Percentiles rank a stretch among this genome's conserved stretches.
phyloP scores from a whole-genome alignment of 2,329 filamentous ascomycete species.

The Exserohilum turcica region DNA sequence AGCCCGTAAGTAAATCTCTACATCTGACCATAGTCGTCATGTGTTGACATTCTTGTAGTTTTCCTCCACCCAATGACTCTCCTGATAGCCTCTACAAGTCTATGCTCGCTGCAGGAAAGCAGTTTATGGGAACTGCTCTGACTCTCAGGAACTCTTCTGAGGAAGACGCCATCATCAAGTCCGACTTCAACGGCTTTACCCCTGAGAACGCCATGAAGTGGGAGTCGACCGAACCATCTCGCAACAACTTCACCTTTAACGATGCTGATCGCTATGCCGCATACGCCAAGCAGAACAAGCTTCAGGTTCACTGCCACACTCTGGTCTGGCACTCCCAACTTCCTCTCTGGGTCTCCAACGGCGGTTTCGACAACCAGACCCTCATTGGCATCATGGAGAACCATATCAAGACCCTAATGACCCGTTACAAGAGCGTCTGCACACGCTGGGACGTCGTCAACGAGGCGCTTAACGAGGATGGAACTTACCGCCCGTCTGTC shows the following conservation, averaged over 20 bases:
- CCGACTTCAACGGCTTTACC: constrained; percentile 68
- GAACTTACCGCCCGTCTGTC: constrained; percentile 63
- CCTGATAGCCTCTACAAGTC: constrained; percentile 35
- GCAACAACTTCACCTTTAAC: constrained; percentile 61
- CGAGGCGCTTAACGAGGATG: constrained; percentile 63
- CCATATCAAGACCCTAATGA: constrained; percentile 64
- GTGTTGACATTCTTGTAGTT: constrained; percentile 5
- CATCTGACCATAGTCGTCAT: neutral
- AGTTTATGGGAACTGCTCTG: constrained; percentile 34
- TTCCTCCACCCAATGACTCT: constrained; percentile 7
- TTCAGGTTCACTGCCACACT: constrained; percentile 67
- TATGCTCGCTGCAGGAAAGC: constrained; percentile 27
- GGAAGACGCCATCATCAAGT: constrained; percentile 61
- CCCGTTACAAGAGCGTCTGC: constrained; percentile 67
- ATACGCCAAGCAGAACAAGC: constrained; percentile 61
- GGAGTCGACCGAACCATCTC: constrained; percentile 59
- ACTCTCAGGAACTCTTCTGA: constrained; percentile 51
- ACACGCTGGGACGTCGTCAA: constrained; percentile 55
- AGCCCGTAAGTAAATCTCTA: constrained; percentile 13
- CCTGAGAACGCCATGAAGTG: constrained; percentile 74
- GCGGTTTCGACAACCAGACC: constrained; percentile 57
- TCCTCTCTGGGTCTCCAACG: constrained; percentile 62
- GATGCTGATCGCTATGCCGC: constrained; percentile 65
- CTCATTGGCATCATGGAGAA: constrained; percentile 63
- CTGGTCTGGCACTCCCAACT: constrained; percentile 64